A percentile compares a stretch with the other conserved stretches of the same genome.
These are phyloP conservation scores for Fonsecaea pedrosoi DNA, from an alignment of 2,329 filamentous ascomycete species.

Conservation along the genomic window DNA sequence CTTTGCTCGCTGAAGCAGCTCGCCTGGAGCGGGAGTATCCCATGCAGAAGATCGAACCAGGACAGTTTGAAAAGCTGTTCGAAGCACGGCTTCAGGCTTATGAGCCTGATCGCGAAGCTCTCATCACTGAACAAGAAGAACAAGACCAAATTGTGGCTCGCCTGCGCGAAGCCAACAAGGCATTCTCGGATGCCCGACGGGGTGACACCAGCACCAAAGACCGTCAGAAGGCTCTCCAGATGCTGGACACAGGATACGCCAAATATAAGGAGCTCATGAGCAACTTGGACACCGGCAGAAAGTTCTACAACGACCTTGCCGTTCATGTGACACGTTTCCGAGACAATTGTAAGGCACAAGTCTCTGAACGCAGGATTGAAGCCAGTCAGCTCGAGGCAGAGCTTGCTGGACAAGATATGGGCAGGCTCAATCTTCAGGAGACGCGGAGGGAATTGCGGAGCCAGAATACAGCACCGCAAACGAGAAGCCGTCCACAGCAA, in stretches of 20 bases:
- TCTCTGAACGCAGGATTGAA: conserved; percentile 79
- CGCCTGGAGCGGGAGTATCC: conserved; percentile 86
- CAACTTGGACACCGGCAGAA: conserved; percentile 87
- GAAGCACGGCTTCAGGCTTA: conserved; percentile 82
- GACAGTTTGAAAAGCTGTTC: conserved; percentile 91
- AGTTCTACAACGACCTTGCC: conserved; percentile 96
- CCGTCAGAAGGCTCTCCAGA: conserved; percentile 84
- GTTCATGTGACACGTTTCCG: conserved; percentile 85
- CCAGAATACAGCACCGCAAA: conserved; percentile 31
- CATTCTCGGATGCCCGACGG: conserved; percentile 75
- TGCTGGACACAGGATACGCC: conserved; percentile 86
- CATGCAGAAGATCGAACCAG: conserved; percentile 81
- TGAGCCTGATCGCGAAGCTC: conserved; percentile 74
- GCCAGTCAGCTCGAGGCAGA: conserved; percentile 79
- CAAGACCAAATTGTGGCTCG: conserved; percentile 75
- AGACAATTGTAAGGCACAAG: conserved; percentile 79
- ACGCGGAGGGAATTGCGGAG: conserved; percentile 50
- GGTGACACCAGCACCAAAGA: conserved; percentile 71
- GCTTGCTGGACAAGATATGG: conserved; percentile 64
- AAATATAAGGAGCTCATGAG: conserved; percentile 96
- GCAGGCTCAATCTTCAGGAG: conserved; percentile 59
- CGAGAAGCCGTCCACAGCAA: conserved; percentile 46
- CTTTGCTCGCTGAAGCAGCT: conserved; percentile 81
- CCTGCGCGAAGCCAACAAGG: conserved; percentile 75
- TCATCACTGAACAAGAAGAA: conserved; percentile 74